These are phyloP conservation scores for Tolypocladium sp. DNA, from an alignment of 2,329 filamentous ascomycete genomes.

Conservation along the genomic window DNA sequence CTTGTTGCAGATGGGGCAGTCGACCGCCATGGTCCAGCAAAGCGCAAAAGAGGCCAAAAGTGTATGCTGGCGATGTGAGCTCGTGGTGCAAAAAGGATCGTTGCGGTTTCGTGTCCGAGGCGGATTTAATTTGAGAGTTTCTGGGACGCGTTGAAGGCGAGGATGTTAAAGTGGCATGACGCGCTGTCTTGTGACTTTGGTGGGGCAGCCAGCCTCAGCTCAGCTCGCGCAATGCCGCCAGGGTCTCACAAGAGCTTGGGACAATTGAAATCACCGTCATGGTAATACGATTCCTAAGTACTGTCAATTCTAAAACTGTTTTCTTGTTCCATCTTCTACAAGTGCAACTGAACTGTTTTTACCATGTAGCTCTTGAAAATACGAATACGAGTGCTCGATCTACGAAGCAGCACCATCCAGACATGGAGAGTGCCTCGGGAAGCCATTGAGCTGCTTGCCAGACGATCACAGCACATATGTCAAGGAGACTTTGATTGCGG, in stretches of 20 bases:
- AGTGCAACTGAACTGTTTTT: too few relatives aligned
- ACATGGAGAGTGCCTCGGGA: too few relatives aligned
- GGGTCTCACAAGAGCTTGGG: neutral
- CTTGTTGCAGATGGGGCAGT: conserved; percentile 75
- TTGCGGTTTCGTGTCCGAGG: neutral
- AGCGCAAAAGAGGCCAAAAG: neutral
- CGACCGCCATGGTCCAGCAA: conserved; percentile 38
- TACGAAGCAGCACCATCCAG: too few relatives aligned
- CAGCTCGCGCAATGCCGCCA: neutral
- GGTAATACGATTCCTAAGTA: too few relatives aligned
- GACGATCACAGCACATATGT: neutral
- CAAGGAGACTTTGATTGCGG: neutral
- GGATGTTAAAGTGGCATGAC: neutral
- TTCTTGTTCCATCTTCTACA: too few relatives aligned
- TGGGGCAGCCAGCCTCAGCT: neutral
- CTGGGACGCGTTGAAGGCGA: neutral
- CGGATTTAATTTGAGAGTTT: neutral
- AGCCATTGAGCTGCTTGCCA: neutral
- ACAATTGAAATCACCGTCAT: neutral
- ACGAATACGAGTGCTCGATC: too few relatives aligned
- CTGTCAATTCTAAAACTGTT: too few relatives aligned
- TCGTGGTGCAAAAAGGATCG: neutral
- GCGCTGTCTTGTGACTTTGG: conserved; percentile 2
- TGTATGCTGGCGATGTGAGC: neutral
- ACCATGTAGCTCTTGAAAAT: too few relatives aligned